Conservation (phyloP, 345 rosid species). For the Passiflora organensis region DNA sequence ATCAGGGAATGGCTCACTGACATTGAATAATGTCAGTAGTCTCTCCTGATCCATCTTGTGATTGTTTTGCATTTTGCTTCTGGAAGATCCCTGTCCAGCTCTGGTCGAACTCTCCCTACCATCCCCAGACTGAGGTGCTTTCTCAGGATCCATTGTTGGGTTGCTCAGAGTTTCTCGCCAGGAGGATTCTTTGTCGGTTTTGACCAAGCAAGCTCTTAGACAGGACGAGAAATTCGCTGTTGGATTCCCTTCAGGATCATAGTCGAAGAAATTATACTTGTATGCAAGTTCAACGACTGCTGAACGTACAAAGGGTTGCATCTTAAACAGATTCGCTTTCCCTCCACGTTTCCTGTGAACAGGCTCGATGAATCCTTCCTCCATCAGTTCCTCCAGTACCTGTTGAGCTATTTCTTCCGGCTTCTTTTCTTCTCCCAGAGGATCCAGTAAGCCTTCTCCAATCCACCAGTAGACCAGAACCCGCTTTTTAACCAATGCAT, state of each 20-base stretch:
- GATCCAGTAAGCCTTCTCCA: slow-evolving; percentile 35
- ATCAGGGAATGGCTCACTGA: slow-evolving; percentile 40
- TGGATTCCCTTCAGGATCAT: slow-evolving; percentile 19
- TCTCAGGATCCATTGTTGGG: background rate
- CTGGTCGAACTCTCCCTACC: no score
- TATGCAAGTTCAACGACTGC: slow-evolving; percentile 29
- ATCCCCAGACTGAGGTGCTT: background rate
- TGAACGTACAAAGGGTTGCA: slow-evolving; percentile 40
- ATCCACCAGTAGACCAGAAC: slow-evolving; percentile 23
- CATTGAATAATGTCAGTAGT: slow-evolving; percentile 41
- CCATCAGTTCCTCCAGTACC: slow-evolving; percentile 14
- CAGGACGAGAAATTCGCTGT: background rate
- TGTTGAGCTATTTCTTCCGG: slow-evolving; percentile 2
- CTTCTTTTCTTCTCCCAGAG: background rate
- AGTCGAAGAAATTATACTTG: slow-evolving; percentile 21
- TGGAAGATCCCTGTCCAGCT: background rate
- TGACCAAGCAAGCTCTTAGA: slow-evolving; percentile 41
- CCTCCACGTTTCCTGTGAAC: slow-evolving; percentile 24
- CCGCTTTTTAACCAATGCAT: slow-evolving; percentile 15
- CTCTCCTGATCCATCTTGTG: background rate
- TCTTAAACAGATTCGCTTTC: slow-evolving; percentile 24
- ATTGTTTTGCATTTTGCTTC: background rate
- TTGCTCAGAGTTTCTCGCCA: background rate
- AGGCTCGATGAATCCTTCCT: slow-evolving; percentile 30
- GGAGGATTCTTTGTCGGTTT: slow-evolving; percentile 8